Evolutionary conservation across 192 early-diverging fungal genomes (phyloP).

Genomic region (Phlyctochytrium planicorne): DNA sequence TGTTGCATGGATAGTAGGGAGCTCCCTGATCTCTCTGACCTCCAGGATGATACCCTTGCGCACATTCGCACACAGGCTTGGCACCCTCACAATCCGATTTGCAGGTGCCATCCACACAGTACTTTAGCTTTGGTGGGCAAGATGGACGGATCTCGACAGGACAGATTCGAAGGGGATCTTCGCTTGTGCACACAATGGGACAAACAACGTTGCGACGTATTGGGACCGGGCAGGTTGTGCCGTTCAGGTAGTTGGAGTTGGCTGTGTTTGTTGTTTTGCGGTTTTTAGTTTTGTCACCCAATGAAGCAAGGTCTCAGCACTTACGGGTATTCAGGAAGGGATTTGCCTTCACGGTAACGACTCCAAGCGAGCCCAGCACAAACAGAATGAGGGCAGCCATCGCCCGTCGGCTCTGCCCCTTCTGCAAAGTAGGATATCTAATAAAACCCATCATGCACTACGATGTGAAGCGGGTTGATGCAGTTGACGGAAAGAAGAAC

Average conservation of each 20-base stretch:
- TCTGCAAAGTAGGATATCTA: too few species aligned
- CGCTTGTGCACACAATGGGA: constrained; percentile 19
- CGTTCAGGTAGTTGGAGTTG: constrained; percentile 16
- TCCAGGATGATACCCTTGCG: background rate
- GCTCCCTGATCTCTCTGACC: background rate
- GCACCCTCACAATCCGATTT: background rate
- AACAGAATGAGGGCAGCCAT: too few species aligned
- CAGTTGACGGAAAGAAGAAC: too few species aligned
- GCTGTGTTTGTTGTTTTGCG: constrained; percentile 5
- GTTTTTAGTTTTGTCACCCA: background rate
- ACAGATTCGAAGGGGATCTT: constrained; percentile 11
- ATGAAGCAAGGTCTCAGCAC: constrained; percentile 3
- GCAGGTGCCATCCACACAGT: constrained; percentile 27
- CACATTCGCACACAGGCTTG: constrained; percentile 3
- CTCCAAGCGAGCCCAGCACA: too few species aligned
- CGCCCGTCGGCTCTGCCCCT: too few species aligned
- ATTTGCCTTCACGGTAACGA: constrained; percentile 2
- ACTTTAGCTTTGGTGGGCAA: background rate
- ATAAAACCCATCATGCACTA: too few species aligned
- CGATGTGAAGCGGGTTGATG: too few species aligned
- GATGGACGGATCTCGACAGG: constrained; percentile 7
- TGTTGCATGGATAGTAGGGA: constrained; percentile 12
- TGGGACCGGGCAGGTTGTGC: constrained; percentile 11
- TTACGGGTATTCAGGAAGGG: constrained; percentile 24
- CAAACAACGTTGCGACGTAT: constrained; percentile 8